Conservation (phyloP, 495 filamentous ascomycete genomes). For the Hypoxylon subgilvum region DNA sequence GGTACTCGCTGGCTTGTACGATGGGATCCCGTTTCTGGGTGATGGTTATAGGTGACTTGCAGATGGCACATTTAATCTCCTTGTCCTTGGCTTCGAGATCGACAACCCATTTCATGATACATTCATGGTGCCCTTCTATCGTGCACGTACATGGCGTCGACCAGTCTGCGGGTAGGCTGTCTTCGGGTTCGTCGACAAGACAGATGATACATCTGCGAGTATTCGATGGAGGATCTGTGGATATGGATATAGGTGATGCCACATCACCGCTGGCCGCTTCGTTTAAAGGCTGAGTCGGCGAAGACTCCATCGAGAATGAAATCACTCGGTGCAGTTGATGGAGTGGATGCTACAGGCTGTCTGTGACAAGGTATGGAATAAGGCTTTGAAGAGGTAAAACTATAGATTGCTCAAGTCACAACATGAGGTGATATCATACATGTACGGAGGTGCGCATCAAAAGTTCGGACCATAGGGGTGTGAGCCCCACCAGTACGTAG, state of each 20-base stretch:
- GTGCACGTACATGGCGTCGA: slow-evolving; percentile 86
- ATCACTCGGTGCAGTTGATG: not conserved
- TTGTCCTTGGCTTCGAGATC: slow-evolving; percentile 70
- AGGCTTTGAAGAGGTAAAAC: too few species aligned
- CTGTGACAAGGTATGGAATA: too few species aligned
- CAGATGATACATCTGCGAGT: slow-evolving; percentile 91
- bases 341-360: too few species aligned
- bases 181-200: slow-evolving; percentile 80
- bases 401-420: too few species aligned
- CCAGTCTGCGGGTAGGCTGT: slow-evolving; percentile 70
- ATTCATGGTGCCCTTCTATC: slow-evolving; percentile 87
- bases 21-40: slow-evolving; percentile 72
- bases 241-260: slow-evolving; percentile 8
- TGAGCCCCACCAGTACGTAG: too few species aligned
- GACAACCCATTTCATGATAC: slow-evolving; percentile 87
- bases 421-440: too few species aligned
- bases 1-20: slow-evolving; percentile 61
- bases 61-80: slow-evolving; percentile 82
- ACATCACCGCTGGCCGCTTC: slow-evolving; percentile 2
- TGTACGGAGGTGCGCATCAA: too few species aligned
- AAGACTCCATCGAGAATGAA: slow-evolving; percentile 21
- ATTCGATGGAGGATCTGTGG: slow-evolving; percentile 29
- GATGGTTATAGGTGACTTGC: slow-evolving; percentile 79
- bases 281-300: slow-evolving; percentile 2
- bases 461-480: too few species aligned